A percentile compares a stretch with the other conserved stretches of the same genome.
Conservation (phyloP, 208 protist species). For the Trypanosoma platydactyli region DNA sequence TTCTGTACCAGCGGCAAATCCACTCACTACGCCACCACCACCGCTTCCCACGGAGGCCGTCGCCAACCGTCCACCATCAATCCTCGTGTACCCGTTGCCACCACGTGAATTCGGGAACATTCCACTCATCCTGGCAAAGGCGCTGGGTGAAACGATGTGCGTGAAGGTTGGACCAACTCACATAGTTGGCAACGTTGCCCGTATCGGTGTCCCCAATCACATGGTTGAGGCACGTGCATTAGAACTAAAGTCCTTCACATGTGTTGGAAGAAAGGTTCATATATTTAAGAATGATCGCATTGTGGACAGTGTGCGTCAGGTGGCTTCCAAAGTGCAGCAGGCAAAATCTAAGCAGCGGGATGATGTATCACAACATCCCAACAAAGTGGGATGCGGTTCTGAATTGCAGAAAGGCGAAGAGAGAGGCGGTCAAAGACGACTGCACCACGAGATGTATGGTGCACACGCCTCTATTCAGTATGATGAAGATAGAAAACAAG, state of each 20-base stretch:
- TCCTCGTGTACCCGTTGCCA: conserved; percentile 85
- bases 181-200: conserved; percentile 79
- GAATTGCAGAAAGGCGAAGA: background rate
- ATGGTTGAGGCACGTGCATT: conserved; percentile 86
- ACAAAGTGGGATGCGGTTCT: background rate
- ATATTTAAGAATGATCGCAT: conserved; percentile 91
- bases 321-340: background rate
- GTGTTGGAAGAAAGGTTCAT: conserved; percentile 69
- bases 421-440: background rate
- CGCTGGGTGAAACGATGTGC: conserved; percentile 78
- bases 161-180: conserved; percentile 82
- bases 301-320: conserved; percentile 44
- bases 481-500: background rate
- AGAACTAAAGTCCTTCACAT: conserved; percentile 72
- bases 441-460: background rate
- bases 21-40: conserved; percentile 67
- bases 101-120: conserved; percentile 59
- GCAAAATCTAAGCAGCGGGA: conserved; percentile 1
- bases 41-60: conserved; percentile 71
- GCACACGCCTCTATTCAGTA: background rate
- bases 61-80: conserved; percentile 65
- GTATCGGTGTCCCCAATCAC: conserved; percentile 79
- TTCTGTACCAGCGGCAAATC: conserved; percentile 26
- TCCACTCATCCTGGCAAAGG: conserved; percentile 69
- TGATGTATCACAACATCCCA: conserved; percentile 7